Base-by-base conservation (phyloP, 106 monocot genomes). In the Triglochin maritima region DNA sequence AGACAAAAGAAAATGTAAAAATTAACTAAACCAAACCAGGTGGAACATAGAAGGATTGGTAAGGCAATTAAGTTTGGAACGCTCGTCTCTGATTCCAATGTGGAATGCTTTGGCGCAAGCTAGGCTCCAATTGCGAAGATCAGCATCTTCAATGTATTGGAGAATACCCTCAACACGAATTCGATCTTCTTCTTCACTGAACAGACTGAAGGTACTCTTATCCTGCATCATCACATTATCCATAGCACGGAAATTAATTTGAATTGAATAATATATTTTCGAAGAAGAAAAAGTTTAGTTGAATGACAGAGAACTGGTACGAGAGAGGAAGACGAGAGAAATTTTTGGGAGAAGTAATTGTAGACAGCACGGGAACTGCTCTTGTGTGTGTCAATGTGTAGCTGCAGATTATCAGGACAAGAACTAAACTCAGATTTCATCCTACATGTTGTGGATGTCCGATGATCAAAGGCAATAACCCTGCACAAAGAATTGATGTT, bases 401-500 rank as follows among this genome's bases (percentile, higher is more conserved):
- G 79, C 64, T 81, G 75, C n/a, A 94, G 69, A 72, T 89, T 94
- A 4, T 72, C 64, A 4, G 82, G 78, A 55, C 17, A 70, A 41
- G 44, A 3, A n/a, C 59, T 64, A 7, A 71, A 47, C 59, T 59
- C 59, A 7, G 59, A 59, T 29, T 4, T 7, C 5, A 59, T 7
- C 50, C 50, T 14, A 50, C 10, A 4, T 3, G 71, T 49, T 17
- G 94, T 75, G 6, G 67, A 65, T 42, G 77, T 49, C 0, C 84
- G 86, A 64, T 94, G 89, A 70, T 89, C 89, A 52, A 94, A 94
- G 3, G 85, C 82, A 41, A 94, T 66, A 8, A 94, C 87, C 46
- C 93, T 94, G 72, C 0, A 5, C 4, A 11, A 58, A 56, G 14
- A 46, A 49, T 17, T 4, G 5, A 44, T 17, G 17, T 3, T 6